Percentiles rank a stretch among this genome's conserved stretches.
These are phyloP conservation scores for Candida xyloterini DNA, from an alignment of 805 yeast genomes.

Conservation along the genomic window DNA sequence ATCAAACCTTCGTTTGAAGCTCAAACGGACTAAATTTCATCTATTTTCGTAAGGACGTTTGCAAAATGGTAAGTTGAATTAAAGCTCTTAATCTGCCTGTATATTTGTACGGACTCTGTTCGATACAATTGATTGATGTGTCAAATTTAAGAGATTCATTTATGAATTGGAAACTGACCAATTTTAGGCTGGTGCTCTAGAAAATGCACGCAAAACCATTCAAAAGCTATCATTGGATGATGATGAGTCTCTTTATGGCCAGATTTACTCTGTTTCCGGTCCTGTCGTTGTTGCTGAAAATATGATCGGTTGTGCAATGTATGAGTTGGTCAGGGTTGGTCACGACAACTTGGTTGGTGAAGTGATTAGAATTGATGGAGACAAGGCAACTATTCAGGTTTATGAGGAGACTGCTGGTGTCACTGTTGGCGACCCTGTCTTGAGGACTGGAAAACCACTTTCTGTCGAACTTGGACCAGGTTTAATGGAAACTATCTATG, in stretches of 20 bases:
- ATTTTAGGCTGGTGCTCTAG: constrained; percentile 86
- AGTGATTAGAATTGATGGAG: constrained; percentile 94
- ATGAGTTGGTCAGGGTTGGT: constrained; percentile 97
- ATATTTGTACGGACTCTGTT: no score
- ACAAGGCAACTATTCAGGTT: constrained; percentile 97
- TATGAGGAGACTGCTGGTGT: constrained; percentile 99
- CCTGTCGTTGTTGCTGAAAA: constrained; percentile 97
- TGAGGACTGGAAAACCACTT: constrained; percentile 97
- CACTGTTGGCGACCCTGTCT: constrained; percentile 98
- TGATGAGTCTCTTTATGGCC: constrained; percentile 79
- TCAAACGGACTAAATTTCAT: constrained; percentile 15
- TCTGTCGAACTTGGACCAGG: constrained; percentile 99
- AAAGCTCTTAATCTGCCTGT: background rate
- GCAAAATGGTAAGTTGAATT: constrained; percentile 4
- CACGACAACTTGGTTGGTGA: constrained; percentile 97
- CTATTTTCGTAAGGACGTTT: background rate
- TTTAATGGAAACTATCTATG: constrained; percentile 97
- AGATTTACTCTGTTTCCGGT: constrained; percentile 92
- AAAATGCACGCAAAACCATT: constrained; percentile 93
- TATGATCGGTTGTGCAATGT: constrained; percentile 99
- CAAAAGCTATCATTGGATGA: constrained; percentile 77
- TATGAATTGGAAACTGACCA: background rate
- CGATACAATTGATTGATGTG: no score
- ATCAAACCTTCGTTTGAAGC: background rate
- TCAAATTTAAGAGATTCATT: background rate